These are phyloP conservation scores for Acephala macrosclerotiorum DNA, from an alignment of 2,329 filamentous ascomycete species.

Conservation along the genomic window DNA sequence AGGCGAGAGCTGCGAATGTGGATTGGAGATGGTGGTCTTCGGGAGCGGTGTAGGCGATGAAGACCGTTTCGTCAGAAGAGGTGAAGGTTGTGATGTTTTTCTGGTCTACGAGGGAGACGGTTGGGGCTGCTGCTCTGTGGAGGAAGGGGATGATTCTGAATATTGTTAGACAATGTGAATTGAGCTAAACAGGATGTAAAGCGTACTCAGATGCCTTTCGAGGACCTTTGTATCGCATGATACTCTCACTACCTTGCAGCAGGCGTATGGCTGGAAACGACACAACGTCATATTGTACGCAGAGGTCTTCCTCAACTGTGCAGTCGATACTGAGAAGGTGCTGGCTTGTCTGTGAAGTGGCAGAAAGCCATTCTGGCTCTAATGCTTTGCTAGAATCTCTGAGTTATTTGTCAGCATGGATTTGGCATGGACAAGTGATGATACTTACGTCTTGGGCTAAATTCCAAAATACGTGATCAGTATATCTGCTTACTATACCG, in stretches of 20 bases:
- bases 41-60: slow-evolving; percentile 49
- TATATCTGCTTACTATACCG: background rate
- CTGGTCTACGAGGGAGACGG: slow-evolving; percentile 40
- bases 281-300: slow-evolving; percentile 49
- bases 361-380: slow-evolving; percentile 33
- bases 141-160: slow-evolving; percentile 44
- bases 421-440: too few species aligned
- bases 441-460: slow-evolving; percentile 34
- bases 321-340: slow-evolving; percentile 52
- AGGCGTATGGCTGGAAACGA: slow-evolving; percentile 57
- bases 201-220: slow-evolving; percentile 49
- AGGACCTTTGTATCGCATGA: slow-evolving; percentile 52
- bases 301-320: slow-evolving; percentile 45
- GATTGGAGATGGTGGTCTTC: slow-evolving; percentile 42
- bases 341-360: slow-evolving; percentile 32
- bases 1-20: slow-evolving; percentile 46
- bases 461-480: background rate
- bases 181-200: slow-evolving; percentile 1
- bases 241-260: slow-evolving; percentile 46
- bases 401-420: background rate
- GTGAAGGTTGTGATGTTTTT: slow-evolving; percentile 46
- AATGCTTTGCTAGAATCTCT: slow-evolving; percentile 31
- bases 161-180: background rate
- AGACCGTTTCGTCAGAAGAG: slow-evolving; percentile 49
- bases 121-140: slow-evolving; percentile 41